Evolutionary conservation across 2,329 filamentous ascomycete species (phyloP).

Genomic region (Aspergillus pseudoviridinutans): DNA sequence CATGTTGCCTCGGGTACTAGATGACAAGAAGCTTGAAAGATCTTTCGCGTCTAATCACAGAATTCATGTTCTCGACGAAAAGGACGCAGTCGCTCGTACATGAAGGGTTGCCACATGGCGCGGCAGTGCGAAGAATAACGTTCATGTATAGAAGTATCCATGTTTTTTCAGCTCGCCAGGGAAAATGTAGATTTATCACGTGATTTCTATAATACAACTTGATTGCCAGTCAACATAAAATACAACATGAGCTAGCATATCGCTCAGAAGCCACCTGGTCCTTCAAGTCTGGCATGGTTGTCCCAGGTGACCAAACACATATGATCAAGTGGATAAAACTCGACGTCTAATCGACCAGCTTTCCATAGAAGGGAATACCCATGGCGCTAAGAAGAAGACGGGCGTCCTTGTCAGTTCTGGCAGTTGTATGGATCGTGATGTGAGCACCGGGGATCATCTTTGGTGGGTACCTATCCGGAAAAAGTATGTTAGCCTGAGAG

Average conservation of each 20-base stretch:
- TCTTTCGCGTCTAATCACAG: neutral
- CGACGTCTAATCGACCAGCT: constrained; percentile 51
- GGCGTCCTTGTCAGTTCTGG: constrained; percentile 79
- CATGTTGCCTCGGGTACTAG: neutral
- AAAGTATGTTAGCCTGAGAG: neutral
- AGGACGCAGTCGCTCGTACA: neutral
- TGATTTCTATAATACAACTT: neutral
- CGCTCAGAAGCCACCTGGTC: neutral
- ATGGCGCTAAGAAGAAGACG: constrained; percentile 68
- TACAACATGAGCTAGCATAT: neutral
- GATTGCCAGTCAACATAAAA: neutral
- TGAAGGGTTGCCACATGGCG: neutral
- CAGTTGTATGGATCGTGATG: constrained; percentile 78
- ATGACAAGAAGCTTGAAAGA: neutral
- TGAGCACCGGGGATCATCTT: constrained; percentile 83
- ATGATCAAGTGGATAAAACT: neutral
- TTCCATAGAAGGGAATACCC: constrained; percentile 79
- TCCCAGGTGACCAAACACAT: neutral
- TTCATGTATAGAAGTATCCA: neutral
- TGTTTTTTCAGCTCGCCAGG: neutral
- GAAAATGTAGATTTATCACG: neutral
- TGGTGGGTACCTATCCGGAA: constrained; percentile 51
- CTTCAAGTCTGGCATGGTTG: neutral
- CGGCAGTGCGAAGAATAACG: neutral
- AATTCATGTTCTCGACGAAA: neutral